Conservation (phyloP, 139 green algal species). For the Chlorella vulgaris region DNA sequence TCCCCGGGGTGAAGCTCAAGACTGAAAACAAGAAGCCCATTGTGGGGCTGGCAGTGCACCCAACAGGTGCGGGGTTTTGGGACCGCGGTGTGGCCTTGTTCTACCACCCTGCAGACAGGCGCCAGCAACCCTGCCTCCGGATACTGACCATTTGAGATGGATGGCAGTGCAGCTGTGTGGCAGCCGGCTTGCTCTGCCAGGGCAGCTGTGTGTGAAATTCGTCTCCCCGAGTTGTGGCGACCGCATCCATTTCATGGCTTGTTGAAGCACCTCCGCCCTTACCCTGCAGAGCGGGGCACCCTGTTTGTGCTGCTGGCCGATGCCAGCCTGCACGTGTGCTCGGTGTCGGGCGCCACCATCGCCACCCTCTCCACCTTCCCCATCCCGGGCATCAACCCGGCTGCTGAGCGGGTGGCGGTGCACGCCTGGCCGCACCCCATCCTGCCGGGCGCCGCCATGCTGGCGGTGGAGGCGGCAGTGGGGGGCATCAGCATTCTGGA, state of each 20-base stretch:
- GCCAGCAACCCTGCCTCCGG: too few relatives aligned
- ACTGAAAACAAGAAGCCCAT: slow-evolving; percentile 52
- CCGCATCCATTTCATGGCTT: too few relatives aligned
- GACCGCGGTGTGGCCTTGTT: too few relatives aligned
- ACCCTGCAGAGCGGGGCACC: neutral
- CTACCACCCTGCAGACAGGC: too few relatives aligned
- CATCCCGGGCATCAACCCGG: slow-evolving; percentile 5
- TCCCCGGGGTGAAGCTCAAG: slow-evolving; percentile 46
- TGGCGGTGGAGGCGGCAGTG: slow-evolving; percentile 35
- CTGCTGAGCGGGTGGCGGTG: slow-evolving; percentile 28
- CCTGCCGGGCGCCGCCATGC: slow-evolving; percentile 18
- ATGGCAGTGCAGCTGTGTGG: too few relatives aligned
- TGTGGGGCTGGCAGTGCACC: slow-evolving; percentile 40
- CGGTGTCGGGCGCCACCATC: slow-evolving; percentile 17
- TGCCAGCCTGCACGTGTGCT: slow-evolving; percentile 32
- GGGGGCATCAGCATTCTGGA: slow-evolving; percentile 39
- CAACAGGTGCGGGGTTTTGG: neutral
- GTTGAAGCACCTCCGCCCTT: neutral
- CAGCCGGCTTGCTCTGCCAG: too few relatives aligned
- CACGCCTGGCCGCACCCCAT: slow-evolving; percentile 33
- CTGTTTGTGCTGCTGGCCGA: slow-evolving; percentile 41
- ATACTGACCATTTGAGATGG: too few relatives aligned
- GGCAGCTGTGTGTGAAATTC: too few relatives aligned
- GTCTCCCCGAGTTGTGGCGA: too few relatives aligned
- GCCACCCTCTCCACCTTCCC: slow-evolving; percentile 5